Evolutionary conservation across 108 stramenopile genomes (phyloP).

Genomic region (Conticribra guillardii): DNA sequence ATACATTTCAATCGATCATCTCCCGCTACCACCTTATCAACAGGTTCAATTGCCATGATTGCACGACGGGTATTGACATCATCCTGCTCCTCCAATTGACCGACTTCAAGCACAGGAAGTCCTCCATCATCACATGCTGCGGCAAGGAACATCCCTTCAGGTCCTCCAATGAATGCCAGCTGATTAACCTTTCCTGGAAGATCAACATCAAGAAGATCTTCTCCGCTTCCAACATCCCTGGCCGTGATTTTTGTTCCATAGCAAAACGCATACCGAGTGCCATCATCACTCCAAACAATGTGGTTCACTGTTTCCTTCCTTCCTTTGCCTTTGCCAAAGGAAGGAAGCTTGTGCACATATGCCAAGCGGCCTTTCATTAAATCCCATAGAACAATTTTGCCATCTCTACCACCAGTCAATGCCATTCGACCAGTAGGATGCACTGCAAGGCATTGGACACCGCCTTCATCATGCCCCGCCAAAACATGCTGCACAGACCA

Average conservation of each 20-base stretch:
- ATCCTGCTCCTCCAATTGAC: conserved; percentile 33
- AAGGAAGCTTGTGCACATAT: conserved; percentile 69
- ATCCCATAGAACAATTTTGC: conserved; percentile 89
- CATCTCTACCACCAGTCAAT: conserved; percentile 78
- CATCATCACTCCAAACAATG: conserved; percentile 75
- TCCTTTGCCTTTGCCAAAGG: conserved; percentile 13
- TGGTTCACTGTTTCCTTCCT: conserved; percentile 60
- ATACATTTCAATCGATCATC: conserved; percentile 91
- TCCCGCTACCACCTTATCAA: conserved; percentile 73
- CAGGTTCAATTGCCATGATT: conserved; percentile 91
- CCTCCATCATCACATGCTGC: conserved; percentile 94
- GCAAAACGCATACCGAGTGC: conserved; percentile 72
- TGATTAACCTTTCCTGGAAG: conserved; percentile 76
- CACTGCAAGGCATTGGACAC: conserved; percentile 73
- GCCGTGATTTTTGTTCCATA: conserved; percentile 78
- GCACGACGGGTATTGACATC: conserved; percentile 70
- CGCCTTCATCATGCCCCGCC: conserved; percentile 75
- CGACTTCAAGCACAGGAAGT: conserved; percentile 78
- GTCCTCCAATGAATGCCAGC: conserved; percentile 69
- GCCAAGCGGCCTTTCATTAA: conserved; percentile 85
- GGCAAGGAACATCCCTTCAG: conserved; percentile 75
- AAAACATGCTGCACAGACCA: conserved; percentile 86
- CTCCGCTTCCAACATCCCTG: conserved; percentile 78
- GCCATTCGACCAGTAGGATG: conserved; percentile 89
- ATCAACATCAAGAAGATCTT: conserved; percentile 79